Evolutionary conservation across 768 basidiomycete species (phyloP).

Genomic region (Asterophora parasitica): DNA sequence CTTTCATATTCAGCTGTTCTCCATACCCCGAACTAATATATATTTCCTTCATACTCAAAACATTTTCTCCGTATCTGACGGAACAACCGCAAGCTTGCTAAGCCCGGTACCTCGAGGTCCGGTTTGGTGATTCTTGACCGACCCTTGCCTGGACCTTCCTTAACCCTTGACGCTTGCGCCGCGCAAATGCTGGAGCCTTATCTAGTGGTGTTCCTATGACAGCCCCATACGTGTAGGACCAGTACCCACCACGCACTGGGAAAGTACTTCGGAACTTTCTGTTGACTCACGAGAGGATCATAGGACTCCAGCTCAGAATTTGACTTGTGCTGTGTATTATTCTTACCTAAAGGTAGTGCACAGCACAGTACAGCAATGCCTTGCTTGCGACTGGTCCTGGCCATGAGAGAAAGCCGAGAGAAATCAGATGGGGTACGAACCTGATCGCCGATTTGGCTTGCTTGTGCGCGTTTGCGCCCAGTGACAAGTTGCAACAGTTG

Average conservation of each 20-base stretch:
- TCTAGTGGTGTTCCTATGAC: neutral
- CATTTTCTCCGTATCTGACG: neutral
- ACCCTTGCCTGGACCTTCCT: neutral
- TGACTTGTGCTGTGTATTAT: neutral
- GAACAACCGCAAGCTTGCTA: too few species aligned
- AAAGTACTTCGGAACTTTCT: neutral
- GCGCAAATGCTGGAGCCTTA: neutral
- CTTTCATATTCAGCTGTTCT: conserved; percentile 1
- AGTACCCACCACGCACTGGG: neutral
- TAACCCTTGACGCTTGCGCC: neutral
- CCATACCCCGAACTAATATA: conserved; percentile 16
- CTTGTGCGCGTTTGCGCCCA: conserved; percentile 1
- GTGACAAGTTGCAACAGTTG: conserved; percentile 3
- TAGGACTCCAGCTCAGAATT: neutral
- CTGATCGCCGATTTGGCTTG: conserved; percentile 5
- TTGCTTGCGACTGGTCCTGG: too few species aligned
- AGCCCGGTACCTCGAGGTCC: too few species aligned
- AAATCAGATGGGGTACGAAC: neutral
- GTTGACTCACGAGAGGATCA: neutral
- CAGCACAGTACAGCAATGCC: neutral
- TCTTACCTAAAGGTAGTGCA: neutral
- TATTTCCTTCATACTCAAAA: neutral
- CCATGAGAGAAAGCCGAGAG: too few species aligned
- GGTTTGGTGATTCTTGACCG: neutral
- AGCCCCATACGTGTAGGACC: neutral